These are phyloP conservation scores for Chenopodium berlandieri DNA, from an alignment of 148 eudicot genomes.

Conservation along the genomic window DNA sequence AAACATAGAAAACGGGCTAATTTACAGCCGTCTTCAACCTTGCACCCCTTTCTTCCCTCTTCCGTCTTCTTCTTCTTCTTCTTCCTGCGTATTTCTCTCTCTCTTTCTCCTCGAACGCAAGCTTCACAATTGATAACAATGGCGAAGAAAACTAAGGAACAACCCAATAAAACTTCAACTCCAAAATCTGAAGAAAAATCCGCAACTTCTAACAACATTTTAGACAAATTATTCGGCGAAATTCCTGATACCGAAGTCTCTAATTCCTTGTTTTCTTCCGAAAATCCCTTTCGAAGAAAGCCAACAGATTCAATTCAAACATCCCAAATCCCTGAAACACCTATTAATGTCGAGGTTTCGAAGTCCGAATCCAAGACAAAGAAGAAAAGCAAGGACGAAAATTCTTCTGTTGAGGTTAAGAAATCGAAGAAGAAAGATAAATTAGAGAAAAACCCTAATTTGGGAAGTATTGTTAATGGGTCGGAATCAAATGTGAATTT, in stretches of 20 bases:
- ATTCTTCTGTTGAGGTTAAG: slow-evolving; percentile 15
- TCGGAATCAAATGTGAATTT: slow-evolving; percentile 7
- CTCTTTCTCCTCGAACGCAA: background rate
- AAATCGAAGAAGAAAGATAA: slow-evolving; percentile 20
- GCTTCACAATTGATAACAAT: slow-evolving; percentile 32
- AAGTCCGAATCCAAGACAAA: slow-evolving; percentile 33
- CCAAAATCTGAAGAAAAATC: slow-evolving; percentile 21
- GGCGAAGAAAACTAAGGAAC: slow-evolving; percentile 63
- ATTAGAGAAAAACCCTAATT: slow-evolving; percentile 19
- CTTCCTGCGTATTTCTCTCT: too few species aligned
- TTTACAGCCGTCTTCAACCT: slow-evolving; percentile 20
- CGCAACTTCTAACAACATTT: slow-evolving; percentile 29
- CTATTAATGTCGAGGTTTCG: slow-evolving; percentile 17
- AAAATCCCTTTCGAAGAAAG: slow-evolving; percentile 62
- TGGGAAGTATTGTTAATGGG: slow-evolving; percentile 1
- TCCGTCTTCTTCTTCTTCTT: background rate
- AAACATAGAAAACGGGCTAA: background rate
- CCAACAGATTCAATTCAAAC: slow-evolving; percentile 21
- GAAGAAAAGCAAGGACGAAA: slow-evolving; percentile 36
- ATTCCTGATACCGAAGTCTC: slow-evolving; percentile 27
- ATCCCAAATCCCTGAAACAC: slow-evolving; percentile 15
- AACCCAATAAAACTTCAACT: slow-evolving; percentile 23
- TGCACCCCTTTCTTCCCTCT: background rate
- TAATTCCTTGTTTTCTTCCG: slow-evolving; percentile 51
- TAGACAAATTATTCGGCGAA: slow-evolving; percentile 58